These are phyloP conservation scores for Chamaecyparis obtusa DNA, from an alignment of 75 land plant species.

Conservation along the genomic window DNA sequence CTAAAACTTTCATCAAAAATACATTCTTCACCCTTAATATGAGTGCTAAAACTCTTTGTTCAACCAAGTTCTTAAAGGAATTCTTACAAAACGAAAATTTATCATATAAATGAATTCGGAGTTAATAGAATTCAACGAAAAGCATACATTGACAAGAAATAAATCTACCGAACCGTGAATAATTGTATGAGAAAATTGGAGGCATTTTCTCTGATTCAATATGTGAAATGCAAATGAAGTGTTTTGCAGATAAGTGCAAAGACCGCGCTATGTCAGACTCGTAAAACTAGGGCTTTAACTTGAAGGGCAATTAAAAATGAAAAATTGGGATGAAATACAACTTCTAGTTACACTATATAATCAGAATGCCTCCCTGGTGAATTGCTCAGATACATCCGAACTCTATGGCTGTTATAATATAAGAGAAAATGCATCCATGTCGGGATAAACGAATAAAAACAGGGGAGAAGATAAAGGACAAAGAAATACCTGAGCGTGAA, in stretches of 20 bases:
- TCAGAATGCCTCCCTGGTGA: neutral
- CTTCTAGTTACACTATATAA: neutral
- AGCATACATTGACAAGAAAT: neutral
- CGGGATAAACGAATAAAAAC: neutral
- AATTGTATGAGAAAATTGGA: neutral
- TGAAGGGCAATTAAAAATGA: neutral
- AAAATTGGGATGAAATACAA: neutral
- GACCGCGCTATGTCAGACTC: neutral
- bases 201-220: neutral
- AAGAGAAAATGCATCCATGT: neutral
- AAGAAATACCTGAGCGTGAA: conserved; percentile 2
- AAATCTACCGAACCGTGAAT: neutral
- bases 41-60: neutral
- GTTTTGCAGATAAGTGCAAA: neutral
- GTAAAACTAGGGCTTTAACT: neutral
- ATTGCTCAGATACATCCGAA: neutral
- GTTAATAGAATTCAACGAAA: neutral
- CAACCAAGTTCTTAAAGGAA: no score
- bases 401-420: neutral
- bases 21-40: no score
- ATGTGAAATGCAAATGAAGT: neutral
- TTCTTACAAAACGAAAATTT: neutral
- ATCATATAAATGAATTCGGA: neutral
- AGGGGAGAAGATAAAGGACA: neutral
- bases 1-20: neutral